A percentile compares a stretch with the other conserved stretches of the same genome.
Conservation (phyloP, 805 yeast genomes). For the Candida hungchunana region DNA sequence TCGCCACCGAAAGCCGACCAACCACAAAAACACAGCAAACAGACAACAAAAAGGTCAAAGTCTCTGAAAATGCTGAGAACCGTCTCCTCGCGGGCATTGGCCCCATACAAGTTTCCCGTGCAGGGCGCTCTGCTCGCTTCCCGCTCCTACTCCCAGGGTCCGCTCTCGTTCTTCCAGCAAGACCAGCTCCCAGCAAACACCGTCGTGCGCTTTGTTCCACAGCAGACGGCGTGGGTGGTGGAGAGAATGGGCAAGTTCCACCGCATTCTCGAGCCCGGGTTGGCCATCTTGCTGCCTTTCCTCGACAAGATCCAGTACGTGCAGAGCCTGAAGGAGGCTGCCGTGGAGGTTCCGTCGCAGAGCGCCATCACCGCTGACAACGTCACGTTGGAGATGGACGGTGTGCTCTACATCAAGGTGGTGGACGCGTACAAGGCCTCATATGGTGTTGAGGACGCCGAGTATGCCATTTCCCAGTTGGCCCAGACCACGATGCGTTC, state of each 20-base stretch:
- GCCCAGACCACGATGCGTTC: slow-evolving; percentile 92
- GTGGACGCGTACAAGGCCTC: slow-evolving; percentile 81
- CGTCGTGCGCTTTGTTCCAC: slow-evolving; percentile 75
- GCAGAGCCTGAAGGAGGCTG: slow-evolving; percentile 76
- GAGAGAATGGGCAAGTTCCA: slow-evolving; percentile 88
- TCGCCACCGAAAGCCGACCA: no score
- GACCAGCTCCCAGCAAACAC: slow-evolving; percentile 72
- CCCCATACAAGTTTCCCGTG: no score
- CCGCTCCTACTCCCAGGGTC: no score
- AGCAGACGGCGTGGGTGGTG: slow-evolving; percentile 87
- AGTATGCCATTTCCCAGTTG: slow-evolving; percentile 77
- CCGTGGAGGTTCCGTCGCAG: slow-evolving; percentile 82
- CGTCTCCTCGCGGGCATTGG: no score
- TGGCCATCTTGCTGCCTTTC: slow-evolving; percentile 68
- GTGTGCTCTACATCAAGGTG: slow-evolving; percentile 73
- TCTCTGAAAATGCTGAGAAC: slow-evolving; percentile 10
- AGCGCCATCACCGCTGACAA: slow-evolving; percentile 84
- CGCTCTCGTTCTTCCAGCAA: slow-evolving; percentile 56
- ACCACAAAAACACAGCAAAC: no score
- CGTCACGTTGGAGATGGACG: slow-evolving; percentile 80
- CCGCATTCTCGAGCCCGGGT: slow-evolving; percentile 65
- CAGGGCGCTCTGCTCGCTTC: no score
- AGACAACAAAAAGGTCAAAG: no score
- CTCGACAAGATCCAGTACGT: slow-evolving; percentile 77
- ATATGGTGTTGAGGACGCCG: slow-evolving; percentile 85